Base-by-base conservation (phyloP, 148 eudicot species). In the Chenopodium berlandieri region DNA sequence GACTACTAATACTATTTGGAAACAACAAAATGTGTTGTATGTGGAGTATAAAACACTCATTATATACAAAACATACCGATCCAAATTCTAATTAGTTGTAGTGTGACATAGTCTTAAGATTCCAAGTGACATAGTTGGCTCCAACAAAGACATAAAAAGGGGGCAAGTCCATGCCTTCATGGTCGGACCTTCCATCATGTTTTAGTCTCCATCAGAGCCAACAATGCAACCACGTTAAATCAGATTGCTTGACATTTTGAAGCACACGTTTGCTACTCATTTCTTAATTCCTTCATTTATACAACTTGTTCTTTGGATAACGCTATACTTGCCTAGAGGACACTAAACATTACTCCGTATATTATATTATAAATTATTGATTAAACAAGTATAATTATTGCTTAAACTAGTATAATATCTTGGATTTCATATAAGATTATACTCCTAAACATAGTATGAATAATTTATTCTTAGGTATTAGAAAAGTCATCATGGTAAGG, bases 121-220 rank as follows among this genome's bases (percentile, higher is more conserved):
- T 78, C 14, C 23, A 50, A 58, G 77, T 71, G 71, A 80, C 82
- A 80, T 58, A 80, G 58, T 37, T 80, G 82, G 77, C 58, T 60
- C 82, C 82, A 72, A 80, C 82, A 80, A 80, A 58, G 31, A 37
- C 37, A 71, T 71, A 56, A 8, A 8, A 71, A 20, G 25, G 46
- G n/a, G 74, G 25, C 63, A 56, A 56, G 22, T 71, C 11, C 23
- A n/a, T 78, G 52, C 52, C 48, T 63, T 77, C 68, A 63, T 77
- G 80, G 66, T 69, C 65, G 30, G 81, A 79, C 81, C 50, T 79
- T 46, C 76, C 75, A 72, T 60, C 70, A 72, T 80, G 76, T 72
- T 62, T 54, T 23, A 9, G 37, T 63, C 60, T 27, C 60, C 69
- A 73, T 47, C 62, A 44, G n/a, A 25, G 17, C 2, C 3, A 60